These are phyloP conservation scores for Ceratobasidium theobromae DNA, from an alignment of 1,284 basidiomycete species.

Conservation along the genomic window DNA sequence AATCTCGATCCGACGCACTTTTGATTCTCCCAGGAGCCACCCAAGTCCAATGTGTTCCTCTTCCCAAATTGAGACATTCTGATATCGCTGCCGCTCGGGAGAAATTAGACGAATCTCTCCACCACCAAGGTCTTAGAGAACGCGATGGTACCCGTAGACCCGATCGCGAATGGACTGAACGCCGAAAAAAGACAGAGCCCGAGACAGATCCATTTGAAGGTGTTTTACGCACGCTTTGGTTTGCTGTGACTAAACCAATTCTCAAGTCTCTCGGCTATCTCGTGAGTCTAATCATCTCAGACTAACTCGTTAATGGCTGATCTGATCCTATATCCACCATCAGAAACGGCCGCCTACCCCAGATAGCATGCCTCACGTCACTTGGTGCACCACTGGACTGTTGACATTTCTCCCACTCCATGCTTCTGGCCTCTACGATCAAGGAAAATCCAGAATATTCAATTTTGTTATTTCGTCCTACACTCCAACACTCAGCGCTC, in stretches of 20 bases:
- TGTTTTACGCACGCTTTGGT: background rate
- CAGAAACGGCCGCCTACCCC: background rate
- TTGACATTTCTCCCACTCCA: conserved; percentile 22
- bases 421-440: conserved; percentile 6
- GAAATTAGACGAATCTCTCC: too few species aligned
- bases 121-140: too few species aligned
- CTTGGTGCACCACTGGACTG: conserved; percentile 11
- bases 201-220: background rate
- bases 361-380: background rate
- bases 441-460: background rate
- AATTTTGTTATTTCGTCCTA: conserved; percentile 12
- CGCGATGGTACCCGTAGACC: too few species aligned
- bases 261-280: background rate
- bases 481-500: background rate
- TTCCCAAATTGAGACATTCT: background rate
- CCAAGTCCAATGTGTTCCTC: background rate
- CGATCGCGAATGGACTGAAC: too few species aligned
- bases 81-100: background rate
- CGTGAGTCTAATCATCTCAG: background rate
- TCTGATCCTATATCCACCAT: background rate
- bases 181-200: too few species aligned
- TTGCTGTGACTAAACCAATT: background rate
- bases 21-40: background rate
- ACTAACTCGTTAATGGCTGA: background rate
- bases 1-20: background rate